Conservation (phyloP, 2,329 filamentous ascomycete genomes). For the Pseudogymnoascus sp. region DNA sequence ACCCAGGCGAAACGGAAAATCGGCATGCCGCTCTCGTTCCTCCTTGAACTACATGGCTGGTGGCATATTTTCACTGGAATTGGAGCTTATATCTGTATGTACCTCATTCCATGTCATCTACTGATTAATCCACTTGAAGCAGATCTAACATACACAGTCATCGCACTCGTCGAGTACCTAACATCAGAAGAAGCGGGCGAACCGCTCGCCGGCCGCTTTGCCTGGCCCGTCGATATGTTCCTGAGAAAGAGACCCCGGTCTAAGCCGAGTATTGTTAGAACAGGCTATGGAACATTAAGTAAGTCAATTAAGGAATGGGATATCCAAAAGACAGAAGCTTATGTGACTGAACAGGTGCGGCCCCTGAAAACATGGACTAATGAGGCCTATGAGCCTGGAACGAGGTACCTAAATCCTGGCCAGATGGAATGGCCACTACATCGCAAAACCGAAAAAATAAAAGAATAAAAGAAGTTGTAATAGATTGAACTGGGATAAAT, state of each 20-base stretch:
- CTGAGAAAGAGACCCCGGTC: not conserved
- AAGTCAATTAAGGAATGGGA: not conserved
- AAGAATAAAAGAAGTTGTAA: not conserved
- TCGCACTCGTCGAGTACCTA: constrained; percentile 28
- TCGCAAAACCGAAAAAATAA: not conserved
- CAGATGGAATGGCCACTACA: not conserved
- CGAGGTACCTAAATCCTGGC: not conserved
- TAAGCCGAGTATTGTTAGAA: not conserved
- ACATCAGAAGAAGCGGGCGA: constrained; percentile 26
- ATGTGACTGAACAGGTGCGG: not conserved
- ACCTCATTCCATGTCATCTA: not conserved
- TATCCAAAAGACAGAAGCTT: not conserved
- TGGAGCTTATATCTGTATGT: constrained; percentile 35
- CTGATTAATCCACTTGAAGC: not conserved
- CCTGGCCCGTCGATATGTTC: constrained; percentile 22
- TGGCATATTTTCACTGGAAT: constrained; percentile 55
- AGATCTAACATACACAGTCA: constrained; percentile 20
- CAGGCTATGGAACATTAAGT: not conserved
- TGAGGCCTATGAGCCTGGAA: not conserved
- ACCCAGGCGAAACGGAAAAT: constrained; percentile 36
- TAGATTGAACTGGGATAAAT: not conserved
- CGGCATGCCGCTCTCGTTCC: constrained; percentile 46
- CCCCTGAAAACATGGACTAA: not conserved
- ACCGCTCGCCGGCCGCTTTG: constrained; percentile 20
- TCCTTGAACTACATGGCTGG: constrained; percentile 54